Percentiles rank a stretch among this genome's conserved stretches.
phyloP scores from a whole-genome alignment of 225 moss, liverwort and hornwort genomes.

The Climacium dendroides region DNA sequence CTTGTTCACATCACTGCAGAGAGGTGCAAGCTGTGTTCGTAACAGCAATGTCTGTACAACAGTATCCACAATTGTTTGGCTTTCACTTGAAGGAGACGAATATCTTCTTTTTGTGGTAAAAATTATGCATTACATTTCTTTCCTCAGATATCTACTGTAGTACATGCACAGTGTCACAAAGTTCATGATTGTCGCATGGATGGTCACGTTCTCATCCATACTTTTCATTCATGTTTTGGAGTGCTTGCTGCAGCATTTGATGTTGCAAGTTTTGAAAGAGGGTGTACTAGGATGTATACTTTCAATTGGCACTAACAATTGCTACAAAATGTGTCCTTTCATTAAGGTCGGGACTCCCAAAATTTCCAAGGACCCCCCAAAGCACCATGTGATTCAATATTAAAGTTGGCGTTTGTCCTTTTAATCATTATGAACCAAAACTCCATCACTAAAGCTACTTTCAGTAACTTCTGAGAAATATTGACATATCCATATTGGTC shows the following conservation, averaged over 20 bases:
- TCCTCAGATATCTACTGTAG: not conserved
- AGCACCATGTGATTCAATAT: not conserved
- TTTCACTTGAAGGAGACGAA: not conserved
- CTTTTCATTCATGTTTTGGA: not conserved
- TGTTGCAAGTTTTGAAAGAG: not conserved
- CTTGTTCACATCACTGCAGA: constrained; percentile 16
- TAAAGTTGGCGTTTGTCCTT: not conserved
- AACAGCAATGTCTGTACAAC: constrained; percentile 1
- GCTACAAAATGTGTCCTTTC: not conserved
- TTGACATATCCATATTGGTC: not conserved
- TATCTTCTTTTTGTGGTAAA: not conserved
- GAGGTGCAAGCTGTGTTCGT: constrained; percentile 37
- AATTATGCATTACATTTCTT: not conserved
- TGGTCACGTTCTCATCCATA: not conserved
- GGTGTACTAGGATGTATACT: not conserved
- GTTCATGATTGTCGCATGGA: not conserved
- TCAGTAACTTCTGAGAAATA: not conserved
- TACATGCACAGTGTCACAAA: not conserved
- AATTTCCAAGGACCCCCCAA: too few species aligned
- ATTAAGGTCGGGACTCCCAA: not conserved
- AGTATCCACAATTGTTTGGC: not conserved
- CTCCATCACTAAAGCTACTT: not conserved
- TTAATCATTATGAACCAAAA: not conserved
- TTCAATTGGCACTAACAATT: not conserved
- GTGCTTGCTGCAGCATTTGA: not conserved